Evolutionary conservation across 2,329 filamentous ascomycete genomes (phyloP).

Genomic region (Ceratocystis variospora): DNA sequence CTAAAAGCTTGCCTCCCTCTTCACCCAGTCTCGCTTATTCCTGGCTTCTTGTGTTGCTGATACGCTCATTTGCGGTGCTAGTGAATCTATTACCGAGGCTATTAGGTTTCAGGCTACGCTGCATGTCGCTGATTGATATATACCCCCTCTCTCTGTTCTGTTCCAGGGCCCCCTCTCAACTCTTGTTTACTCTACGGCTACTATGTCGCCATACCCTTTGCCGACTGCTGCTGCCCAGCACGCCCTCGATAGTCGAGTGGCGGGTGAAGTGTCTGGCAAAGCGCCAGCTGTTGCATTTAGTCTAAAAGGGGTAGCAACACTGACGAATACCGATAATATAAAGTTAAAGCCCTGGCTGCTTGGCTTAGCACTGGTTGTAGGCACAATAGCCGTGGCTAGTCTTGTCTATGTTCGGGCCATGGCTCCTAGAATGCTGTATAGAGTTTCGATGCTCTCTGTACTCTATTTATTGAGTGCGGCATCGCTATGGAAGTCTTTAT

Average conservation of each 20-base stretch:
- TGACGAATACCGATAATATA: neutral
- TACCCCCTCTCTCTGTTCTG: neutral
- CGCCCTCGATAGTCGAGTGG: neutral
- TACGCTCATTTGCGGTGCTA: too few species aligned
- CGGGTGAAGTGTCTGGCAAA: neutral
- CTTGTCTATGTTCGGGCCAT: neutral
- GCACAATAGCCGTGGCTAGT: neutral
- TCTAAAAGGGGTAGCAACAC: neutral
- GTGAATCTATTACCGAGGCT: too few species aligned
- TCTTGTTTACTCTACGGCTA: neutral
- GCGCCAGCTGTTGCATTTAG: neutral
- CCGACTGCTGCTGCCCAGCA: neutral
- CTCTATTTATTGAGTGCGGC: constrained; percentile 1
- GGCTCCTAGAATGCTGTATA: constrained; percentile 3
- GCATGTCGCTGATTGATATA: too few species aligned
- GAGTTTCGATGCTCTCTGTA: neutral
- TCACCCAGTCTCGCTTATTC: too few species aligned
- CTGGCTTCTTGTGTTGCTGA: too few species aligned
- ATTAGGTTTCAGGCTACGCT: too few species aligned
- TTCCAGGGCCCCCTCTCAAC: neutral
- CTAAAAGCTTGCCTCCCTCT: too few species aligned
- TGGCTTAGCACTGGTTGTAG: neutral
- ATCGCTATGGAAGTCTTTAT: neutral
- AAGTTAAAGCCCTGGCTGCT: neutral
- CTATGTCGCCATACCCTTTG: neutral